These are phyloP conservation scores for Xerocomus nothofagi DNA, from an alignment of 1,284 basidiomycete genomes.

Conservation along the genomic window DNA sequence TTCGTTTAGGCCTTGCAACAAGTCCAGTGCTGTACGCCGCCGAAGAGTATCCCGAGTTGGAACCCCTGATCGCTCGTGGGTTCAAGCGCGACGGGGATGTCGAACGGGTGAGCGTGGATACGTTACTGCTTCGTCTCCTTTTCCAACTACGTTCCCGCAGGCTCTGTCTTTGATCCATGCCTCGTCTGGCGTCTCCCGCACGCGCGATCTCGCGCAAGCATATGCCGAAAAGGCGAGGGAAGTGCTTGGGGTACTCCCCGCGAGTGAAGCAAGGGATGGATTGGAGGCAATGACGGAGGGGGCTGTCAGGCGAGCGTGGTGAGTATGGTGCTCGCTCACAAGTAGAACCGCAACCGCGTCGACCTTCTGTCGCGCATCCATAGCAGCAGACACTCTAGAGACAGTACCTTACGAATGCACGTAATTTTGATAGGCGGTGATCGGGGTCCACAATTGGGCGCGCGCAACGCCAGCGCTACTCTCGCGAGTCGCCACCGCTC, in stretches of 20 bases:
- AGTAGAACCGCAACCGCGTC: neutral
- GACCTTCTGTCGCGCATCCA: conserved; percentile 2
- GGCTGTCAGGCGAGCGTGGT: conserved; percentile 46
- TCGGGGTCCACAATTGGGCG: conserved; percentile 15
- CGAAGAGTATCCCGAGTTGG: conserved; percentile 84
- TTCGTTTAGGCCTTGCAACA: conserved; percentile 86
- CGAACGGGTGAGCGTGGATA: conserved; percentile 58
- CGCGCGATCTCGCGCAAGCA: conserved; percentile 72
- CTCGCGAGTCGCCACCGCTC: neutral
- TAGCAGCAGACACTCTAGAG: conserved; percentile 4
- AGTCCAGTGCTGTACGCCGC: conserved; percentile 95
- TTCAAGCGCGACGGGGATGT: conserved; percentile 85
- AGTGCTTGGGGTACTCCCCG: conserved; percentile 72
- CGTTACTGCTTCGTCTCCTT: neutral
- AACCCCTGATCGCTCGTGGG: conserved; percentile 82
- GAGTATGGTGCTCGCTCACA: conserved; percentile 1
- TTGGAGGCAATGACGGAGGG: conserved; percentile 66
- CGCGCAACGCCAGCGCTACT: neutral
- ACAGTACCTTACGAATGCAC: conserved; percentile 6
- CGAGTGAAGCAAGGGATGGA: conserved; percentile 77
- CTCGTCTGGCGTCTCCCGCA: conserved; percentile 80
- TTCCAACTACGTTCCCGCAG: conserved; percentile 38
- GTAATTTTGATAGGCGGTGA: conserved; percentile 13
- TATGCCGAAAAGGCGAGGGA: conserved; percentile 81
- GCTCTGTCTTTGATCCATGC: conserved; percentile 73